phyloP scores from a whole-genome alignment of 2,329 filamentous ascomycete species.

The Hypoxylon sp. region DNA sequence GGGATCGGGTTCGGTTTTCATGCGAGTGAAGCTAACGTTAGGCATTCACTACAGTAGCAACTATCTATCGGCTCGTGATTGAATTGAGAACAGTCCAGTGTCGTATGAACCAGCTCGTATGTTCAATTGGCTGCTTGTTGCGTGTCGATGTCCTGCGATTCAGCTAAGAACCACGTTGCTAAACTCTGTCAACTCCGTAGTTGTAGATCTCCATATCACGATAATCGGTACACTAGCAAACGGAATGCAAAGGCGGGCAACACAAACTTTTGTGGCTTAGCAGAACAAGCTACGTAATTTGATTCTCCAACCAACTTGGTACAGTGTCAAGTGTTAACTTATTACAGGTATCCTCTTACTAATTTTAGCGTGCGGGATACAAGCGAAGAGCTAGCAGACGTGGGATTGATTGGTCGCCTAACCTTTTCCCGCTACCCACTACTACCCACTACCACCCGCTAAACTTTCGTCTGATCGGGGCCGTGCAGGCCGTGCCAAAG shows the following conservation, averaged over 20 bases:
- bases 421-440: constrained; percentile 8
- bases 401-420: constrained; percentile 34
- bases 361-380: constrained; percentile 23
- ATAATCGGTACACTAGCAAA: constrained; percentile 22
- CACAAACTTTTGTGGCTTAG: constrained; percentile 39
- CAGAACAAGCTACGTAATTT: constrained; percentile 43
- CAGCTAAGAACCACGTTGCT: constrained; percentile 7
- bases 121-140: constrained; percentile 15
- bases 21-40: constrained; percentile 24
- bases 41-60: constrained; percentile 22
- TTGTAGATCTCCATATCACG: constrained; percentile 22
- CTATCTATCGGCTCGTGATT: constrained; percentile 5
- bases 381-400: constrained; percentile 12
- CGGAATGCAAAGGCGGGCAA: constrained; percentile 17
- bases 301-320: constrained; percentile 23
- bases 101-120: constrained; percentile 8
- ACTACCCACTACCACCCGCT: constrained; percentile 9
- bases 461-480: constrained; percentile 18
- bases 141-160: constrained; percentile 12
- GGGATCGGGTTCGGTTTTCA: constrained; percentile 39
- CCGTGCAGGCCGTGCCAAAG: constrained; percentile 25
- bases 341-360: not conserved
- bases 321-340: constrained; percentile 8
- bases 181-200: constrained; percentile 1
- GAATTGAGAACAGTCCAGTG: constrained; percentile 14